Percentiles rank a stretch among this genome's conserved stretches.
These are phyloP conservation scores for Aspergillus steynii DNA, from an alignment of 495 filamentous ascomycete species.

Conservation along the genomic window DNA sequence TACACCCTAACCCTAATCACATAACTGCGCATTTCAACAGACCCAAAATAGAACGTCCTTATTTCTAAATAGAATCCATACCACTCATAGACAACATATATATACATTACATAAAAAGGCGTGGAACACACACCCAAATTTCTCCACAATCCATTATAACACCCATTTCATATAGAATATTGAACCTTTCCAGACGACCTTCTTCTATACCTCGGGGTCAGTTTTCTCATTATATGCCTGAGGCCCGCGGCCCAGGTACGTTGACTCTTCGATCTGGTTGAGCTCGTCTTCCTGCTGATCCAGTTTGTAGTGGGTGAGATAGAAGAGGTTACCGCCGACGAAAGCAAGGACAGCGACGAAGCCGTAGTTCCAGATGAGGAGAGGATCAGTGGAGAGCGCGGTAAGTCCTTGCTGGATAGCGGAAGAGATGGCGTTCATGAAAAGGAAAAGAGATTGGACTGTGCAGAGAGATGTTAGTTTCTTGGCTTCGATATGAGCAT, in stretches of 20 bases:
- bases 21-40: too few relatives aligned
- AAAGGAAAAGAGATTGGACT: constrained; percentile 62
- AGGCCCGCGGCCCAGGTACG: constrained; percentile 17
- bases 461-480: constrained; percentile 33
- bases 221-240: constrained; percentile 5
- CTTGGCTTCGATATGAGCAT: not conserved
- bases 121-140: not conserved
- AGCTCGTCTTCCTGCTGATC: constrained; percentile 67
- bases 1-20: too few relatives aligned
- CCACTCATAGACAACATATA: not conserved
- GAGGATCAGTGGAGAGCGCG: constrained; percentile 61
- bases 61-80: not conserved
- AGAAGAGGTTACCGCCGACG: constrained; percentile 59
- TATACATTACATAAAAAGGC: not conserved
- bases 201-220: constrained; percentile 6
- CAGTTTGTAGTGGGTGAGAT: constrained; percentile 52
- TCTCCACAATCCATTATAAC: not conserved
- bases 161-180: not conserved
- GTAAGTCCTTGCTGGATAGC: constrained; percentile 65
- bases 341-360: constrained; percentile 60
- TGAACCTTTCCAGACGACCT: not conserved
- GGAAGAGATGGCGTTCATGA: constrained; percentile 61
- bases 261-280: constrained; percentile 46
- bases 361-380: constrained; percentile 67
- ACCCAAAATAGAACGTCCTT: too few relatives aligned